These are phyloP conservation scores for Penicillium verhagenii DNA, from an alignment of 495 filamentous ascomycete genomes.

Conservation along the genomic window DNA sequence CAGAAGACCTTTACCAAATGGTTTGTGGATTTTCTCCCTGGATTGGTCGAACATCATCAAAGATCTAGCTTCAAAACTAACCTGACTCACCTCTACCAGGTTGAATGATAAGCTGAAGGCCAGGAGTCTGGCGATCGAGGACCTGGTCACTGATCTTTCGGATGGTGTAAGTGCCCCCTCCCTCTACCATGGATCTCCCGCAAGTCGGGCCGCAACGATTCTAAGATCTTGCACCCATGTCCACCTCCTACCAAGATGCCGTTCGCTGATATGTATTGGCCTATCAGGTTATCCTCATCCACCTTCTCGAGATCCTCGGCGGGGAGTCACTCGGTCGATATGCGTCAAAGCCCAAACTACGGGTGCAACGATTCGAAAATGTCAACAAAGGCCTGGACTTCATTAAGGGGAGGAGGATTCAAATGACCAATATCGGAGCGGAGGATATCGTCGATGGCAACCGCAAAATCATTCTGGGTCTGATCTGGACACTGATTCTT, in stretches of 20 bases:
- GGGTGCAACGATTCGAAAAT: slow-evolving; percentile 97
- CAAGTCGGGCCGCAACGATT: no score
- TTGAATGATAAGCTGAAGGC: slow-evolving; percentile 89
- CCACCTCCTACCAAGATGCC: neutral
- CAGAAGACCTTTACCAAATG: slow-evolving; percentile 99
- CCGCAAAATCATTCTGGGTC: slow-evolving; percentile 90
- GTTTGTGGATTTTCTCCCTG: slow-evolving; percentile 48
- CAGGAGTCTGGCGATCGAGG: slow-evolving; percentile 71
- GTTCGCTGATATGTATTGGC: neutral
- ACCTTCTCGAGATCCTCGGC: slow-evolving; percentile 92
- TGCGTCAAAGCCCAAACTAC: slow-evolving; percentile 90
- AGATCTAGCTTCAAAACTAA: neutral
- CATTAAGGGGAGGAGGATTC: slow-evolving; percentile 85
- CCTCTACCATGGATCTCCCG: no score
- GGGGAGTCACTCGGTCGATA: slow-evolving; percentile 93
- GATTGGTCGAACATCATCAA: neutral
- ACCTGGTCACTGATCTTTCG: slow-evolving; percentile 83
- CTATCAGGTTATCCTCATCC: slow-evolving; percentile 81
- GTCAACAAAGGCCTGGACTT: slow-evolving; percentile 93
- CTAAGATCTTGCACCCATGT: neutral
- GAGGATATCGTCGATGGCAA: slow-evolving; percentile 99
- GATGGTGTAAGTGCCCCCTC: slow-evolving; percentile 70
- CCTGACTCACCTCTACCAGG: slow-evolving; percentile 46
- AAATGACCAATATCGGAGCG: slow-evolving; percentile 97
- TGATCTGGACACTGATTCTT: slow-evolving; percentile 97